Base-by-base conservation (phyloP, 2,329 filamentous ascomycete genomes). In the Cryphonectria japonica region DNA sequence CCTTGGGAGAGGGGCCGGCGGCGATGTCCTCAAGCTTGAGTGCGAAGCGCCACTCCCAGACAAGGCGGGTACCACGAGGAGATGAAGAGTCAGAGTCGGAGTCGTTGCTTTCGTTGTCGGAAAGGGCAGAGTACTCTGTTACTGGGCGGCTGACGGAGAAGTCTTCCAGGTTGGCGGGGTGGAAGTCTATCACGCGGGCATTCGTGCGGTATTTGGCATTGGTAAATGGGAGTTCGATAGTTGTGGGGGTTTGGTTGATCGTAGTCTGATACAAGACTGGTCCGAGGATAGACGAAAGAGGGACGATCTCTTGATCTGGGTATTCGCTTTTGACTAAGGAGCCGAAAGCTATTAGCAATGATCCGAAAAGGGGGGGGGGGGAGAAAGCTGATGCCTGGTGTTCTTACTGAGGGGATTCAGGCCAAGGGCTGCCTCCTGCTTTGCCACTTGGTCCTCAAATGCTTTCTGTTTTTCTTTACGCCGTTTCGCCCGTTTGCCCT, bases 31-130 rank as follows among this genome's bases (percentile, higher is more conserved):
- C 92, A 0, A 98, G 87, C 16, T 92, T 85, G 34, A 98, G 85
- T 32, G 88, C 88, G 80, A 98, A 98, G 19, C 88, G 87, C 95
- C 95, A 98, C 79, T 96, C 90, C 92, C 93, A 97, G 9, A 79
- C 77, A 16, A 74, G 78, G 7, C 74, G 52, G 7, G n/a, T 74
- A 76, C 1, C 72, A 2, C 78, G 61, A 34, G 34, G 34, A 34
- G 34, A 3, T 34, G 70, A 72, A 14, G 76, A 73, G 63, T 75
- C 77, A 34, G 79, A 76, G 67, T 77, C 76, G 11, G 75, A 71
- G 41, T 78, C 78, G 62, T 74, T 80, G 7, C 80, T 78, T 37
- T 83, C 79, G 66, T 75, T 75, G 69, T 85, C 85, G 0, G 85
- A 86, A 16, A 91, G 80, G 0, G 81, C 75, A 50, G 87, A 85